A percentile compares a stretch with the other conserved stretches of the same genome.
These are phyloP conservation scores for Cryptomeria japonica DNA, from an alignment of 75 land plant species.

Conservation along the genomic window DNA sequence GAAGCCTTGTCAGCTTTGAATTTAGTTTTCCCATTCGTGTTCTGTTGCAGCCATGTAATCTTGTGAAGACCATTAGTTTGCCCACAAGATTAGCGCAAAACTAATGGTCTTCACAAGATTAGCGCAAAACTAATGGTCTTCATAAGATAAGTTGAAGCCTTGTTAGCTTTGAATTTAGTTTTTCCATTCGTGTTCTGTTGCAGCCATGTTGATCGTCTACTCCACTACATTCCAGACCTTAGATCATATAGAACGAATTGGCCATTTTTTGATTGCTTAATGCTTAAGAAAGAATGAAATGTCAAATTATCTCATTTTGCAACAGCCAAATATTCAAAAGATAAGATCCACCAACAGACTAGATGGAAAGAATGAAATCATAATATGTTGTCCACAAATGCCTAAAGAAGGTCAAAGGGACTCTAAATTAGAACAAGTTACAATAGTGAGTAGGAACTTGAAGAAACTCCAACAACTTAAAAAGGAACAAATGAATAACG, in stretches of 20 bases:
- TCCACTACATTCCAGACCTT: background rate
- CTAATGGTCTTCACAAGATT: too few relatives aligned
- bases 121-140: background rate
- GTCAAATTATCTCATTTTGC: constrained; percentile 2
- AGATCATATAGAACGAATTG: background rate
- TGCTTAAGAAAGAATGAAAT: background rate
- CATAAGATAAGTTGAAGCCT: background rate
- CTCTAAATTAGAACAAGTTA: background rate
- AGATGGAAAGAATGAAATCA: background rate
- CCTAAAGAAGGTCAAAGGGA: background rate
- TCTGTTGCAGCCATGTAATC: background rate
- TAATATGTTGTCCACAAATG: background rate
- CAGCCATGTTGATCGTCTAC: background rate
- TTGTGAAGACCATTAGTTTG: too few relatives aligned
- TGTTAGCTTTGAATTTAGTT: background rate
- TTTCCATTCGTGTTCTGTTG: background rate
- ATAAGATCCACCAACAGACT: background rate
- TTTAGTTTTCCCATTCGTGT: background rate
- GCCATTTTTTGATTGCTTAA: background rate
- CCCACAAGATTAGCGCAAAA: too few relatives aligned
- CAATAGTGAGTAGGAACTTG: background rate
- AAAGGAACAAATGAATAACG: background rate
- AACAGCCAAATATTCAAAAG: background rate
- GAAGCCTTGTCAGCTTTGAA: background rate
- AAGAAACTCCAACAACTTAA: background rate